A percentile compares a stretch with the other conserved stretches of the same genome.
phyloP scores from a whole-genome alignment of 805 yeast genomes.

The Pachysolen tannophilus region DNA sequence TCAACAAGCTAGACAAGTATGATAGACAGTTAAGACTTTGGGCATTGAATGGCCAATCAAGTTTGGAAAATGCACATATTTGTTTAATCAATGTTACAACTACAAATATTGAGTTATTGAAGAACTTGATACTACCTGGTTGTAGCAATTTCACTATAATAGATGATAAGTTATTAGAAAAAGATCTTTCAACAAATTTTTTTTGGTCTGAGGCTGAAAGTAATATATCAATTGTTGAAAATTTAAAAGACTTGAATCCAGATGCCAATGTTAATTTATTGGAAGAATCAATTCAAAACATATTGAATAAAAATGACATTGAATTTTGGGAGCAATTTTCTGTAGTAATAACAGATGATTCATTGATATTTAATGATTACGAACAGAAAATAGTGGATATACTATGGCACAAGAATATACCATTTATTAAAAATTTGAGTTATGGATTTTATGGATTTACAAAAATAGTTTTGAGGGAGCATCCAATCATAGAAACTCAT shows the following conservation, averaged over 20 bases:
- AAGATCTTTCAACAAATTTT: conserved; percentile 53
- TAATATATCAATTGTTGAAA: conserved; percentile 25
- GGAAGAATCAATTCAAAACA: neutral
- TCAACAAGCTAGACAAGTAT: conserved; percentile 45
- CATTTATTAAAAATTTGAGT: conserved; percentile 43
- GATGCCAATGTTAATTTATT: conserved; percentile 38
- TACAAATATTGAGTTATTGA: conserved; percentile 59
- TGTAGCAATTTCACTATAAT: conserved; percentile 58
- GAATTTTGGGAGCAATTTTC: conserved; percentile 41
- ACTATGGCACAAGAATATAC: conserved; percentile 39
- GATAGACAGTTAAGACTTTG: conserved; percentile 87
- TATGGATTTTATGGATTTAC: conserved; percentile 62
- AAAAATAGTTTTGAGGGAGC: conserved; percentile 43
- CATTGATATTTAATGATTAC: conserved; percentile 19
- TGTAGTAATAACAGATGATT: conserved; percentile 38
- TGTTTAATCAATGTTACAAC: conserved; percentile 52
- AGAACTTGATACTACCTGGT: conserved; percentile 66
- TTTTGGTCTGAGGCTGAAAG: conserved; percentile 6
- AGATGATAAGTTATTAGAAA: conserved; percentile 23
- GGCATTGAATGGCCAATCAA: conserved; percentile 70
- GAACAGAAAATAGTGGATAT: conserved; percentile 20
- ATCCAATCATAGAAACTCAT: conserved; percentile 72
- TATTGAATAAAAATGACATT: conserved; percentile 8
- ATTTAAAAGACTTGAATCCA: conserved; percentile 50
- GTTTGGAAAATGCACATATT: conserved; percentile 48